phyloP scores from a whole-genome alignment of 192 early-diverging fungal species.

The Backusella luteola region DNA sequence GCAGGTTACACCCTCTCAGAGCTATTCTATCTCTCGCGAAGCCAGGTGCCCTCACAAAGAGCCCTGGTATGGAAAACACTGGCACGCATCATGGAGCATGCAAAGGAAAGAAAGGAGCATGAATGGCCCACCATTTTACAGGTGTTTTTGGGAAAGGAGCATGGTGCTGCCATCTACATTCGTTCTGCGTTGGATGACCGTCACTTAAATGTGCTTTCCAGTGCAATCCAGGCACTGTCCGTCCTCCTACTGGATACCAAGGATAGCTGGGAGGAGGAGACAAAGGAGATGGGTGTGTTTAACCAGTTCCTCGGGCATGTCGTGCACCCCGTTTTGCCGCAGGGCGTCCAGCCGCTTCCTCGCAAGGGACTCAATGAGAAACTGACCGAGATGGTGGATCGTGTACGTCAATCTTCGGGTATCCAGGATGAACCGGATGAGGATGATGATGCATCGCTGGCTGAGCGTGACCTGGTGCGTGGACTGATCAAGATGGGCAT shows the following conservation, averaged over 20 bases:
- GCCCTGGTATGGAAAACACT: slow-evolving; percentile 65
- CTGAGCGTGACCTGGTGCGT: slow-evolving; percentile 49
- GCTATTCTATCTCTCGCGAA: slow-evolving; percentile 76
- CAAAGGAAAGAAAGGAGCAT: slow-evolving; percentile 6
- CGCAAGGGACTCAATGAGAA: slow-evolving; percentile 11
- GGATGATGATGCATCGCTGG: slow-evolving; percentile 40
- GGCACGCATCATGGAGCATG: slow-evolving; percentile 54
- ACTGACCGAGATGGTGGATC: slow-evolving; percentile 14
- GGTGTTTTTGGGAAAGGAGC: slow-evolving; percentile 7
- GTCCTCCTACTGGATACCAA: slow-evolving; percentile 38
- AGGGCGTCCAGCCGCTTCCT: not conserved
- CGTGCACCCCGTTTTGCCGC: not conserved
- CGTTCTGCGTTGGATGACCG: slow-evolving; percentile 67
- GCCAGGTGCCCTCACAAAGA: slow-evolving; percentile 78
- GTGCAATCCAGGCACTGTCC: slow-evolving; percentile 46
- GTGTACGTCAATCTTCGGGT: not conserved
- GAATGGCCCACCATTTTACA: not conserved
- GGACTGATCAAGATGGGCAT: slow-evolving; percentile 66
- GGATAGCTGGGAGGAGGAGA: slow-evolving; percentile 20
- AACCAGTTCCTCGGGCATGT: slow-evolving; percentile 18
- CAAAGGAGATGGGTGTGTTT: slow-evolving; percentile 34
- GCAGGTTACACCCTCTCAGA: slow-evolving; percentile 88
- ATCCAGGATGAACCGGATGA: slow-evolving; percentile 37
- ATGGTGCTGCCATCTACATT: slow-evolving; percentile 44
- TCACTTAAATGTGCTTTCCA: slow-evolving; percentile 54